Percentiles rank a stretch among this genome's conserved stretches.
Evolutionary conservation across 2,329 filamentous ascomycete genomes (phyloP).

Genomic region (Talaromyces marneffei): DNA sequence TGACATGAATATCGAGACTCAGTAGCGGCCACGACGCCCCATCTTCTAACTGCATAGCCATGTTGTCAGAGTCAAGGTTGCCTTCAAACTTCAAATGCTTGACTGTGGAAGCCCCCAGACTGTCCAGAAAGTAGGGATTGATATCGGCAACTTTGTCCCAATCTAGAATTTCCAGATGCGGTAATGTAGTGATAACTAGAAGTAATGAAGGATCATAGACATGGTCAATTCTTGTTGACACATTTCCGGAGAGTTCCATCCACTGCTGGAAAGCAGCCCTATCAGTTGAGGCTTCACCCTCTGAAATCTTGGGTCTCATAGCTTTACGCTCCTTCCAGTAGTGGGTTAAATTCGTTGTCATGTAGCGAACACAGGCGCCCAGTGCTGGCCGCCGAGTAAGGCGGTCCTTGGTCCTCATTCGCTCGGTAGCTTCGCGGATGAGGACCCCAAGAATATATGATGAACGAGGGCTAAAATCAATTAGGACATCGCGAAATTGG

Average conservation of each 20-base stretch:
- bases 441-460: not conserved
- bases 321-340: not conserved
- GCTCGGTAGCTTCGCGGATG: not conserved
- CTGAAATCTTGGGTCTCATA: no score
- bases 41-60: not conserved
- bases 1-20: not conserved
- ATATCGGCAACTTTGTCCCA: not conserved
- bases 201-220: not conserved
- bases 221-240: not conserved
- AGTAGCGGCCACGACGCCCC: not conserved
- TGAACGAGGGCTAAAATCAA: not conserved
- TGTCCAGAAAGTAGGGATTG: not conserved
- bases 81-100: not conserved
- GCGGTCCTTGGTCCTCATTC: not conserved
- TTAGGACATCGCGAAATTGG: not conserved
- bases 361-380: conserved; percentile 4
- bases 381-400: not conserved
- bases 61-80: not conserved
- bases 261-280: no score
- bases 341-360: not conserved
- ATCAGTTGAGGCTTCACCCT: not conserved
- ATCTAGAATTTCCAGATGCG: not conserved
- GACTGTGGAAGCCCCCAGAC: not conserved
- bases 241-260: no score
- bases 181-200: not conserved